Base-by-base conservation (phyloP, 2,329 filamentous ascomycete species). In the Chaetomium sp. region DNA sequence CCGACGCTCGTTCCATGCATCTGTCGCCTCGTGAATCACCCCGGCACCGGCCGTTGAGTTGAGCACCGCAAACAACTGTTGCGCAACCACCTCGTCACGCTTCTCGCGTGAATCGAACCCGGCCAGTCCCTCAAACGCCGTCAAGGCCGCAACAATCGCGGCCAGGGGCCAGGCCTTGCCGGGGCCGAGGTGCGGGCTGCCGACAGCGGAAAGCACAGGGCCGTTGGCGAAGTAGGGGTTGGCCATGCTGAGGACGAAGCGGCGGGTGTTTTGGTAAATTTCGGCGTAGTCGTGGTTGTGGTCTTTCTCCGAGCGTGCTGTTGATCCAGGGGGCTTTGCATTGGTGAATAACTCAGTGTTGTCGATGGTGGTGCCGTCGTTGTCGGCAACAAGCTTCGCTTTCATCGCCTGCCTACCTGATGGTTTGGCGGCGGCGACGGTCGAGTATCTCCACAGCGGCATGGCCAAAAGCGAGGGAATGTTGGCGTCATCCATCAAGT, bases 141-240 rank as follows among this genome's bases (percentile, higher is more conserved):
- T 82, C 60, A 80, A 74, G 19, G 76, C 78, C 0, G 73, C 76
- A 14, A 80, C 77, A 9, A 80, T 77, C 35, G 74, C 72, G 0
- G 78, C 76, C 79, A 82, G 81, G 0, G 79, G 79, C 79, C 79
- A 82, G 0, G 78, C 76, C 38, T 72, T 71, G 0, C 78, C 79
- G 0, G 78, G 76, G 0, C 88, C 88, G 55, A 90, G 83, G 62
- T 79, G 79, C 4, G 77, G 77, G 1, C 77, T 89, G 6, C 91
- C 89, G 54, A 94, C 86, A 1, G 86, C 87, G 4, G 80, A 82
- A 65, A 94, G 87, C 0, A 77, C 79, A 0, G 76, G 72, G 0
- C 88, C 88, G 12, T 76, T 74, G 51, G 88, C 75, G 63, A 80
- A 95, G 70, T 94, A 95, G 0, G 90, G 89, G 65, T 96, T 95